Percentiles rank a stretch among this genome's conserved stretches.
These are phyloP conservation scores for Coniosporium apollinis DNA, from an alignment of 495 filamentous ascomycete species.

Conservation along the genomic window DNA sequence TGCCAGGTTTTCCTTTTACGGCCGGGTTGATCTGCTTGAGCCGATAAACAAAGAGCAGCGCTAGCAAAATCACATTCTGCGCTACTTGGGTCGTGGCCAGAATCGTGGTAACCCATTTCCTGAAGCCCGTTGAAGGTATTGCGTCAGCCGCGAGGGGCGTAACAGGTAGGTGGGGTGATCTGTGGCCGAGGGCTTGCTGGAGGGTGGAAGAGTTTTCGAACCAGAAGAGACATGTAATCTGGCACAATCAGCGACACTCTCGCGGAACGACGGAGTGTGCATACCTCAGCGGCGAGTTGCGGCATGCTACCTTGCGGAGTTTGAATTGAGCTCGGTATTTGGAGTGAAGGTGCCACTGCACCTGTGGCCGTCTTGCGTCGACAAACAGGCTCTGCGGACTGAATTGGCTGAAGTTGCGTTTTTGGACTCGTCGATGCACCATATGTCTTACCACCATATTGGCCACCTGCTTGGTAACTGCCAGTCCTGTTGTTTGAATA, in stretches of 20 bases:
- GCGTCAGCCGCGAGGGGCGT: conserved; percentile 50
- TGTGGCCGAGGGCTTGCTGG: conserved; percentile 50
- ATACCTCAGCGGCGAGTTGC: conserved; percentile 15
- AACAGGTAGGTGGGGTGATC: conserved; percentile 28
- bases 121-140: conserved; percentile 59
- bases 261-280: not conserved
- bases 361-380: no score
- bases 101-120: conserved; percentile 86
- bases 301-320: conserved; percentile 15
- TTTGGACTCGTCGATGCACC: no score
- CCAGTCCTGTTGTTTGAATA: no score
- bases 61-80: conserved; percentile 85
- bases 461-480: no score
- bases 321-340: conserved; percentile 16
- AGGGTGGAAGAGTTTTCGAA: conserved; percentile 78
- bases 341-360: conserved; percentile 15
- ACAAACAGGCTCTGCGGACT: no score
- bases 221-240: conserved; percentile 98
- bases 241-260: not conserved
- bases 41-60: conserved; percentile 82
- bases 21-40: conserved; percentile 76
- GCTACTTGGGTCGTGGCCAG: conserved; percentile 92
- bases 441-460: no score
- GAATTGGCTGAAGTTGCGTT: no score
- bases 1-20: conserved; percentile 80